A percentile compares a stretch with the other conserved stretches of the same genome.
These are phyloP conservation scores for Lasiodiplodia sp. DNA, from an alignment of 2,329 filamentous ascomycete species.

Conservation along the genomic window DNA sequence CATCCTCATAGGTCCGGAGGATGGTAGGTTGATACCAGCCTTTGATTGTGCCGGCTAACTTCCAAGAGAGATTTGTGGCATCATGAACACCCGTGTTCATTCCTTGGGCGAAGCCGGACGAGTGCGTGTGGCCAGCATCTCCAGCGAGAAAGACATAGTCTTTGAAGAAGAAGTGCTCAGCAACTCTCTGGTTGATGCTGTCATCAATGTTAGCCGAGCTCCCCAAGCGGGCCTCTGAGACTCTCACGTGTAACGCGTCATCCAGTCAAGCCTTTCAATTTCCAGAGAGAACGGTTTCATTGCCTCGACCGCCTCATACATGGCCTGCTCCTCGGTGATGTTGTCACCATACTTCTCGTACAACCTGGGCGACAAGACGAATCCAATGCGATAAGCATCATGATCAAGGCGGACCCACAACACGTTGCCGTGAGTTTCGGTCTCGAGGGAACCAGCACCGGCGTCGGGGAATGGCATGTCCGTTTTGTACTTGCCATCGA, in stretches of 20 bases:
- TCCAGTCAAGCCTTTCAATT: constrained; percentile 10
- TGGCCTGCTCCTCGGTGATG: constrained; percentile 18
- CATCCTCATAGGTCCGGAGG: constrained; percentile 40
- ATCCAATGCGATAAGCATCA: constrained; percentile 8
- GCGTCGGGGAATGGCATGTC: not conserved
- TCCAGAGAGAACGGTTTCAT: constrained; percentile 11
- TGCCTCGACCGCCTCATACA: constrained; percentile 5
- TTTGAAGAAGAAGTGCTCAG: not conserved
- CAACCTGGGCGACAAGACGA: constrained; percentile 3
- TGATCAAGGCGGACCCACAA: not conserved
- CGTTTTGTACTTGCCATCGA: constrained; percentile 7
- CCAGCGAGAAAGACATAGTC: constrained; percentile 30
- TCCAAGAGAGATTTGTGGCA: constrained; percentile 37
- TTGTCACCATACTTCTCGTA: constrained; percentile 17
- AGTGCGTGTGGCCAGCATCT: constrained; percentile 37
- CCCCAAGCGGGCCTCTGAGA: not conserved
- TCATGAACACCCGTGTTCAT: constrained; percentile 37
- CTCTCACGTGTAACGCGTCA: not conserved
- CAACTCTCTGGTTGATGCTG: constrained; percentile 15
- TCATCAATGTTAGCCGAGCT: constrained; percentile 32
- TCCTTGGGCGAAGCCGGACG: constrained; percentile 35
- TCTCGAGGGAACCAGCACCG: not conserved
- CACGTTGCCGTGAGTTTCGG: not conserved
- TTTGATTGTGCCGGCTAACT: constrained; percentile 35
- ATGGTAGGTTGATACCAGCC: constrained; percentile 35